These are phyloP conservation scores for Kalmusia sp. DNA, from an alignment of 2,329 filamentous ascomycete genomes.

Conservation along the genomic window DNA sequence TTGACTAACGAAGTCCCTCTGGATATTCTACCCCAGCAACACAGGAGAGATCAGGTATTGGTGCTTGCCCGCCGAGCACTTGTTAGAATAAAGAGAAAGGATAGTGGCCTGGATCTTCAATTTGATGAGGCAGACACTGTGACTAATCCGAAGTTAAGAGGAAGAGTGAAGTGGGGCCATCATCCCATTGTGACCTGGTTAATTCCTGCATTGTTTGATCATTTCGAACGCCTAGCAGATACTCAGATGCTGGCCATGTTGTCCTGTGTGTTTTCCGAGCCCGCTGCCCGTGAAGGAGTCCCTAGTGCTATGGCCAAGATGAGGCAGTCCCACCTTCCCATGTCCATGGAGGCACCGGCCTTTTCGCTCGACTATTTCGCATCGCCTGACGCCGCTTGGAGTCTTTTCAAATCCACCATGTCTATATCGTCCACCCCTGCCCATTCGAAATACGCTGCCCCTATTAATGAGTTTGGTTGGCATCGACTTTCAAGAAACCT, in stretches of 20 bases:
- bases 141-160: conserved; percentile 48
- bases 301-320: conserved; percentile 46
- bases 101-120: conserved; percentile 57
- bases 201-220: conserved; percentile 63
- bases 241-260: conserved; percentile 72
- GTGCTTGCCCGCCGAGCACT: conserved; percentile 72
- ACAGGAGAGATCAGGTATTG: conserved; percentile 66
- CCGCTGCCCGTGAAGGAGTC: conserved; percentile 50
- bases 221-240: conserved; percentile 67
- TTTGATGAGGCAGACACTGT: conserved; percentile 52
- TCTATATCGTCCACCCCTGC: conserved; percentile 41
- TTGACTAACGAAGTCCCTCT: conserved; percentile 79
- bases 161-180: conserved; percentile 62
- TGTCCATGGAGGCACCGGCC: conserved; percentile 51
- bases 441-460: conserved; percentile 39
- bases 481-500: conserved; percentile 37
- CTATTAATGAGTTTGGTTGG: conserved; percentile 39
- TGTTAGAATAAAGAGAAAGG: conserved; percentile 57
- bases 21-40: conserved; percentile 64
- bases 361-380: conserved; percentile 58
- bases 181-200: conserved; percentile 66
- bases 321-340: conserved; percentile 45
- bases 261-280: conserved; percentile 64
- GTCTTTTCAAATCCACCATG: conserved; percentile 48
- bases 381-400: conserved; percentile 52